A percentile compares a stretch with the other conserved stretches of the same genome.
Conservation (phyloP, 2,329 filamentous ascomycete species). For the Neurospora sp. region DNA sequence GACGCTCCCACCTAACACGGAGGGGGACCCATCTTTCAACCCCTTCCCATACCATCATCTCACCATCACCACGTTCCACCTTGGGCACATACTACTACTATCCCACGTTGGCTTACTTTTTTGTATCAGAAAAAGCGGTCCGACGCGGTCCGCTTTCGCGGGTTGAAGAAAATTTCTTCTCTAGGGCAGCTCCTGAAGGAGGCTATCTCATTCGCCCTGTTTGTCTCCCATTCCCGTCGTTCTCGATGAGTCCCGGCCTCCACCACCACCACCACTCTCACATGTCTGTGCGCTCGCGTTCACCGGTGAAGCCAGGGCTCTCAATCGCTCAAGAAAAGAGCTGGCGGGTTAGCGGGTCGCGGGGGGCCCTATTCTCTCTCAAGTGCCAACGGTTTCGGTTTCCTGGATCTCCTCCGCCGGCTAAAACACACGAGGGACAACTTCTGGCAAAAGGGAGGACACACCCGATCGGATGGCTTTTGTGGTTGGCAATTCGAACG, state of each 20-base stretch:
- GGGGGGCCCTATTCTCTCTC: not conserved
- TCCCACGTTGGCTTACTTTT: not conserved
- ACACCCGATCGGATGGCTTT: not conserved
- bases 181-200: not conserved
- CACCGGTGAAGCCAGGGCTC: not conserved
- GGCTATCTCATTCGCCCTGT: not conserved
- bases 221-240: not conserved
- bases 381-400: not conserved
- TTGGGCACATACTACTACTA: not conserved
- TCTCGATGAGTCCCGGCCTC: not conserved
- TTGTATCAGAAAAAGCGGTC: not conserved
- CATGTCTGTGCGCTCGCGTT: not conserved
- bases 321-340: not conserved
- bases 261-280: not conserved
- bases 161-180: not conserved
- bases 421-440: not conserved
- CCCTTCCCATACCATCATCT: not conserved
- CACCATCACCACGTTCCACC: not conserved
- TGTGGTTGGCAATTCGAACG: not conserved
- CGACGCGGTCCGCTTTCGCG: not conserved
- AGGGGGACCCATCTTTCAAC: not conserved
- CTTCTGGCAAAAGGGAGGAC: not conserved
- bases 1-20: not conserved
- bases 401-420: not conserved
- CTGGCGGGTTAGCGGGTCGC: not conserved